Conservation (phyloP, 2,329 filamentous ascomycete genomes). For the Proliferodiscus dingleyae region DNA sequence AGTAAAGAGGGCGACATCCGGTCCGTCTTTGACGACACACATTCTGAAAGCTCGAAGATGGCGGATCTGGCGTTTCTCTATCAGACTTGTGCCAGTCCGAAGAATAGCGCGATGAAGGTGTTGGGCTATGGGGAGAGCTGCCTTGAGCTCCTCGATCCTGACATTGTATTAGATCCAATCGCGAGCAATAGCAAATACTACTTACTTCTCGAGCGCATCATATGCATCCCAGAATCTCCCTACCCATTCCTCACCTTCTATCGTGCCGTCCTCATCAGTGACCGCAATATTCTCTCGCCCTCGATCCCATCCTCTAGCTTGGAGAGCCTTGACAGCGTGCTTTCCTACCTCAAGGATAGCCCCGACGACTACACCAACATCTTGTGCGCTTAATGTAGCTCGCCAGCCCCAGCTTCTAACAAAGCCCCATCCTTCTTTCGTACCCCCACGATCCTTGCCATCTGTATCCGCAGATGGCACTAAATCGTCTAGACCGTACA, state of each 20-base stretch:
- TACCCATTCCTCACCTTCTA: conserved; percentile 60
- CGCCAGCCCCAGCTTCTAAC: conserved; percentile 98
- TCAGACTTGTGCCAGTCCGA: conserved; percentile 81
- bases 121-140: conserved; percentile 76
- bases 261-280: conserved; percentile 38
- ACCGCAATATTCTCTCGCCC: conserved; percentile 40
- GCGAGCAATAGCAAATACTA: conserved; percentile 32
- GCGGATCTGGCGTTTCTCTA: conserved; percentile 90
- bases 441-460: conserved; percentile 61
- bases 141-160: conserved; percentile 71
- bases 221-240: conserved; percentile 67
- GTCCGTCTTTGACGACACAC: conserved; percentile 91
- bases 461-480: conserved; percentile 75
- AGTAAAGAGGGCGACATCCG: conserved; percentile 85
- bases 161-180: conserved; percentile 35
- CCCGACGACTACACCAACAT: conserved; percentile 88
- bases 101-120: conserved; percentile 90
- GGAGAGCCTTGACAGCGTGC: conserved; percentile 25
- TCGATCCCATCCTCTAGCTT: conserved; percentile 28
- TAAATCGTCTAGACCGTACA: conserved; percentile 91
- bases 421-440: conserved; percentile 93
- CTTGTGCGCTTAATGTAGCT: conserved; percentile 85
- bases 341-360: conserved; percentile 89
- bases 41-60: conserved; percentile 91
- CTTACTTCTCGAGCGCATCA: conserved; percentile 65